Percentiles rank a stretch among this genome's conserved stretches.
These are phyloP conservation scores for Daedalea quercina DNA, from an alignment of 768 basidiomycete genomes.

Conservation along the genomic window DNA sequence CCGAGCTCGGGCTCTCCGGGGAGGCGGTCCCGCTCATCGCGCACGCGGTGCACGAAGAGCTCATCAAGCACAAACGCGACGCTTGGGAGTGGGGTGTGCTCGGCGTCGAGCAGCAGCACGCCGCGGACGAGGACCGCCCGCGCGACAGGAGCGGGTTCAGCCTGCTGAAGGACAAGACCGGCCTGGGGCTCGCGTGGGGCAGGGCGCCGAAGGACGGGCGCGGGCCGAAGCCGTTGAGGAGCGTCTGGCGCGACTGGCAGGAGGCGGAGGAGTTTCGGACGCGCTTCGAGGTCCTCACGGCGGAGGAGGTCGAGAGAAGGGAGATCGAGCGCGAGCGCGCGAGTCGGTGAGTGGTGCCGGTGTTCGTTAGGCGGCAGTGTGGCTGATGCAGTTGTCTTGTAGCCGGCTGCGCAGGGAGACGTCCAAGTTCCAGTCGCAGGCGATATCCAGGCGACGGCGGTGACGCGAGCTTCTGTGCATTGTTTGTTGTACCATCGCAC, in stretches of 20 bases:
- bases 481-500: no score
- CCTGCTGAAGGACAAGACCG: conserved; percentile 75
- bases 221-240: conserved; percentile 75
- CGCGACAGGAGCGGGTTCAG: conserved; percentile 46
- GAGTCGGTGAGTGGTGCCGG: conserved; percentile 45
- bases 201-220: conserved; percentile 71
- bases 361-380: not conserved
- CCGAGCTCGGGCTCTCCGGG: conserved; percentile 82
- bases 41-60: conserved; percentile 92
- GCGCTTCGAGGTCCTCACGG: conserved; percentile 75
- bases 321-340: conserved; percentile 86
- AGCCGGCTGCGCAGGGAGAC: conserved; percentile 62
- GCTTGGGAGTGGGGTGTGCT: conserved; percentile 92
- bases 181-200: conserved; percentile 69
- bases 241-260: conserved; percentile 94
- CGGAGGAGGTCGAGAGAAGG: conserved; percentile 88
- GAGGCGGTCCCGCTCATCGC: conserved; percentile 87
- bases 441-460: conserved; percentile 1
- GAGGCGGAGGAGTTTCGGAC: conserved; percentile 91
- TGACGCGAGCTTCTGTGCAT: not conserved
- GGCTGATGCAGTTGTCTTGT: conserved; percentile 1
- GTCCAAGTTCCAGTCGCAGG: conserved; percentile 50
- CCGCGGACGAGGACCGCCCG: conserved; percentile 21
- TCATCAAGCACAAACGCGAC: conserved; percentile 92
- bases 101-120: conserved; percentile 40